phyloP scores from a whole-genome alignment of 345 rosid species.

The Mercurialis annua region DNA sequence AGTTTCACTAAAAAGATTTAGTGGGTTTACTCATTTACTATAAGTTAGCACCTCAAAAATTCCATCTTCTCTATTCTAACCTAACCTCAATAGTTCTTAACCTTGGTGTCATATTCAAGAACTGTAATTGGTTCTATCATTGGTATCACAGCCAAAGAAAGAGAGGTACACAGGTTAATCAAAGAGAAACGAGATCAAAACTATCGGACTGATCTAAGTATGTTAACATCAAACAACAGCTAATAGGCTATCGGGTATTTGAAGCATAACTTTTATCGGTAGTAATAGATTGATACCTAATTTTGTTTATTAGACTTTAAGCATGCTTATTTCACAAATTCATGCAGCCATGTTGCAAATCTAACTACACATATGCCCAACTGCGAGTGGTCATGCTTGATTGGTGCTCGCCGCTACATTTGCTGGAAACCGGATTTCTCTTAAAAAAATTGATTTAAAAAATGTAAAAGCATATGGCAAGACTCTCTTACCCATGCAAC shows the following conservation, averaged over 20 bases:
- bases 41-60: not conserved
- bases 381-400: not conserved
- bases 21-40: not conserved
- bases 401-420: not conserved
- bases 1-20: not conserved
- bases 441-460: not conserved
- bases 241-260: not conserved
- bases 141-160: not conserved
- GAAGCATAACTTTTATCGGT: not conserved
- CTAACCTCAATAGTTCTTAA: not conserved
- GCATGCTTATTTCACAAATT: not conserved
- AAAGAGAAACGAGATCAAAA: not conserved
- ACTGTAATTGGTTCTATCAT: not conserved
- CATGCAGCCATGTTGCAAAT: not conserved
- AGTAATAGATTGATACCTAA: not conserved
- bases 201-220: not conserved
- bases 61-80: not conserved
- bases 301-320: not conserved
- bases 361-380: too few species aligned
- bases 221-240: not conserved
- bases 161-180: not conserved
- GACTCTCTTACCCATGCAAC: conserved; percentile 81
- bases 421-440: not conserved
- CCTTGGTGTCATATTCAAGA: not conserved
- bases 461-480: not conserved